Evolutionary conservation across 2,329 filamentous ascomycete genomes (phyloP), one percentile per base, ranked within the genome.

Genomic region (Sclerotinia trifoliorum): DNA sequence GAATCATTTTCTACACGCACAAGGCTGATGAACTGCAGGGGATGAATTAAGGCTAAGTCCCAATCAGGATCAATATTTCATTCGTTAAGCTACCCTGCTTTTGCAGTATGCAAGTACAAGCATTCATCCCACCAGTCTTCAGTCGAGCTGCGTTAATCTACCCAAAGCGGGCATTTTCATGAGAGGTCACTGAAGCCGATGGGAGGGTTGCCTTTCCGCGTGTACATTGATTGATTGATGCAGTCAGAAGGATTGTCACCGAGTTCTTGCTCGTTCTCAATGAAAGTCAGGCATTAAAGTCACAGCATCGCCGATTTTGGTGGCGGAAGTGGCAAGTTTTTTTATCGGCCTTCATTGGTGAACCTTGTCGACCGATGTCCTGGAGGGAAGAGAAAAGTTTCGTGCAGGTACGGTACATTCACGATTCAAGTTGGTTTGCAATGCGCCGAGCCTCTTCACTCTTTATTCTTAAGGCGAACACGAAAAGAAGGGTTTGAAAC

Each of bases 61-160:
- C 10, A 68, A 60, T 58, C 8, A 26, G 54, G 3, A 54, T 66
- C 62, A 60, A 68, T 60, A 66, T 58, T 58, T 55, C 1, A 49
- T 26, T 60, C 39, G 44, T 61, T 39, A 13, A 44, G 19, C 24
- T 66, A 42, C 65, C 65, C 48, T 62, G 65, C 42, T 55, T 5
- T 62, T 66, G 55, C 55, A 61, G 49, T 21, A 68, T 71, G 69
- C 69, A 69, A 62, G 55, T 69, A 51, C 69, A 68, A 32, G 68
- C 65, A 71, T 68, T 17, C 39, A 54, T 24, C 46, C 48, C 65
- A 62, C 65, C 48, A 64, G 62, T 67, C 65, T 39, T 54, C 39
- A 51, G 29, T 49, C n/a, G 29, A 35, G 26, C 57, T 52, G 55
- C 65, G 17, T 11, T n/a, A 21, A 44, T 46, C 65, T 26, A 48